Evolutionary conservation across 345 rosid species (phyloP).

Genomic region (Gossypium arboreum): DNA sequence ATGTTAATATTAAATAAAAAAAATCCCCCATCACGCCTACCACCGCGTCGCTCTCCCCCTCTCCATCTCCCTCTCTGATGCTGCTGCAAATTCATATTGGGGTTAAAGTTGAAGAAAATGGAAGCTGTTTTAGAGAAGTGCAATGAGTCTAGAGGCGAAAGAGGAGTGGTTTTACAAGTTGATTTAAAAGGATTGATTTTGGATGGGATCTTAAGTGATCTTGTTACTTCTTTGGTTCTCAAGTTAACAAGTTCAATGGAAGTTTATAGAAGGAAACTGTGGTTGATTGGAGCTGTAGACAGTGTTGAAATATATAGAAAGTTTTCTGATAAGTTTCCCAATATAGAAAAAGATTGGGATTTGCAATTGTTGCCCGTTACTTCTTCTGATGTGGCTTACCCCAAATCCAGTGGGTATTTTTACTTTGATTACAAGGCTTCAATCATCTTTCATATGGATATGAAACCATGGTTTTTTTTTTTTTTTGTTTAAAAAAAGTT

Average conservation of each 20-base stretch:
- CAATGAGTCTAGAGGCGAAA: conserved; percentile 26
- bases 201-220: conserved; percentile 21
- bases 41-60: no score
- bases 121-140: conserved; percentile 22
- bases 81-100: not conserved
- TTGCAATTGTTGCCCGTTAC: conserved; percentile 55
- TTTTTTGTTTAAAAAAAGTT: not conserved
- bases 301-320: conserved; percentile 47
- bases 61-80: no score
- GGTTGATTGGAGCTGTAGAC: conserved; percentile 48
- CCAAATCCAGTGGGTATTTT: conserved; percentile 47
- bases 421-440: not conserved
- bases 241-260: conserved; percentile 40
- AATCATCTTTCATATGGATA: not conserved
- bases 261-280: conserved; percentile 32
- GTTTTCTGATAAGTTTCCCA: conserved; percentile 42
- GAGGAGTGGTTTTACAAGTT: conserved; percentile 36
- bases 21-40: no score
- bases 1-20: no score
- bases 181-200: conserved; percentile 37
- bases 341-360: conserved; percentile 55
- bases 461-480: not conserved
- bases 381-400: conserved; percentile 31
- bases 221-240: conserved; percentile 30
- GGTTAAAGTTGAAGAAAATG: conserved; percentile 31